These are phyloP conservation scores for Alternaria tenuissima DNA, from an alignment of 2,329 filamentous ascomycete species.

Conservation along the genomic window DNA sequence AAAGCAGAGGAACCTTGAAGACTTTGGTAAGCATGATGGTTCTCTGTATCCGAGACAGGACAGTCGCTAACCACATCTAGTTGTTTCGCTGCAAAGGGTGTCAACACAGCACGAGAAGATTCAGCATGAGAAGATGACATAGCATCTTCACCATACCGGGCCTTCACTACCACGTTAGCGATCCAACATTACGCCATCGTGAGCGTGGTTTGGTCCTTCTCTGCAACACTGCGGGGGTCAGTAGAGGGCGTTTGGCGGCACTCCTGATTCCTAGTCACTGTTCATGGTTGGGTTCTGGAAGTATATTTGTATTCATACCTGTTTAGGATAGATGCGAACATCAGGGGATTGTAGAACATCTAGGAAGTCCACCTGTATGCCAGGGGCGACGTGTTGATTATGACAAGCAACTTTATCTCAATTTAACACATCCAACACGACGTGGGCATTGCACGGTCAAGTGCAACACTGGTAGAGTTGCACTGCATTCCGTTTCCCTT, in stretches of 20 bases:
- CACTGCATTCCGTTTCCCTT: neutral
- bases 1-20: slow-evolving; percentile 86
- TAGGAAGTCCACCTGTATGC: neutral
- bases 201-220: neutral
- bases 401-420: too few relatives aligned
- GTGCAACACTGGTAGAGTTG: neutral
- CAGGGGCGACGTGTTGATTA: neutral
- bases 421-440: neutral
- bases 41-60: neutral
- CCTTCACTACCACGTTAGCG: neutral
- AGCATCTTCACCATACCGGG: slow-evolving; percentile 45
- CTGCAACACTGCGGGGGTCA: neutral
- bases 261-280: neutral
- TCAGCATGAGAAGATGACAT: slow-evolving; percentile 78
- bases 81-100: slow-evolving; percentile 88
- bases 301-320: neutral
- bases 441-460: neutral
- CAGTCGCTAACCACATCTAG: slow-evolving; percentile 64
- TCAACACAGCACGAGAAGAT: slow-evolving; percentile 93
- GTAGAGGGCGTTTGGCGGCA: slow-evolving; percentile 3
- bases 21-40: slow-evolving; percentile 74
- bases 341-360: neutral
- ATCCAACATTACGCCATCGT: neutral
- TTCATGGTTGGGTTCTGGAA: neutral
- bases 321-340: neutral